These are phyloP conservation scores for Aspergillus carlsbadensis DNA, from an alignment of 495 filamentous ascomycete species.

Conservation along the genomic window DNA sequence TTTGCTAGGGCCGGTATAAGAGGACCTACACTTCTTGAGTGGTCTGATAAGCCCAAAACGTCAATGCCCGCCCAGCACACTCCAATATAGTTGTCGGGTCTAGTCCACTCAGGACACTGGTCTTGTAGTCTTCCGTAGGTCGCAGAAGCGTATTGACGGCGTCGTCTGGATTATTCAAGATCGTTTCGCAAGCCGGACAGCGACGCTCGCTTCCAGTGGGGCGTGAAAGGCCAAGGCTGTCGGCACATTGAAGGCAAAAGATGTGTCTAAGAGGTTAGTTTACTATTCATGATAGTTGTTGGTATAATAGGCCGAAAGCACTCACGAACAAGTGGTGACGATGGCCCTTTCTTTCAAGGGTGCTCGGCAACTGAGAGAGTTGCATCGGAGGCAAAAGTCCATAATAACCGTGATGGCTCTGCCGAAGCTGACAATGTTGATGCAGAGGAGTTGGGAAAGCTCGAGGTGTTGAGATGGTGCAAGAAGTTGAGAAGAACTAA, in stretches of 20 bases:
- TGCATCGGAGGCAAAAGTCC: conserved; percentile 78
- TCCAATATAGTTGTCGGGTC: conserved; percentile 86
- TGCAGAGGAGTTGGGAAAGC: neutral
- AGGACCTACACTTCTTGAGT: conserved; percentile 79
- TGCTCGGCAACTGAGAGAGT: conserved; percentile 75
- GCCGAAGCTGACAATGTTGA: neutral
- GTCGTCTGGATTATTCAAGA: conserved; percentile 73
- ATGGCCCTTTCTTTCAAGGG: conserved; percentile 74
- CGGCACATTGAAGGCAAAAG: conserved; percentile 78
- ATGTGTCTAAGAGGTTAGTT: conserved; percentile 63
- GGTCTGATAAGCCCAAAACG: conserved; percentile 90
- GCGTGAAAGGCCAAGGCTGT: conserved; percentile 61
- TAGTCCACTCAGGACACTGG: conserved; percentile 81
- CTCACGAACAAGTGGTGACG: conserved; percentile 87
- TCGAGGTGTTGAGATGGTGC: neutral
- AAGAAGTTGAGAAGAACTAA: neutral
- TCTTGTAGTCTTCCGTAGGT: conserved; percentile 92
- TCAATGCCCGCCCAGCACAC: conserved; percentile 77
- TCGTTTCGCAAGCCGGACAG: conserved; percentile 82
- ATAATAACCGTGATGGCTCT: conserved; percentile 36
- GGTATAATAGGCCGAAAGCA: neutral
- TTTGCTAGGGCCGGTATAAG: neutral
- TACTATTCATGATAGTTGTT: neutral
- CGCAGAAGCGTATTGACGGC: conserved; percentile 72
- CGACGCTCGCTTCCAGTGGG: conserved; percentile 52